Evolutionary conservation across 176 grass and related monocot species (phyloP).

Genomic region (Musa troglodytarum): DNA sequence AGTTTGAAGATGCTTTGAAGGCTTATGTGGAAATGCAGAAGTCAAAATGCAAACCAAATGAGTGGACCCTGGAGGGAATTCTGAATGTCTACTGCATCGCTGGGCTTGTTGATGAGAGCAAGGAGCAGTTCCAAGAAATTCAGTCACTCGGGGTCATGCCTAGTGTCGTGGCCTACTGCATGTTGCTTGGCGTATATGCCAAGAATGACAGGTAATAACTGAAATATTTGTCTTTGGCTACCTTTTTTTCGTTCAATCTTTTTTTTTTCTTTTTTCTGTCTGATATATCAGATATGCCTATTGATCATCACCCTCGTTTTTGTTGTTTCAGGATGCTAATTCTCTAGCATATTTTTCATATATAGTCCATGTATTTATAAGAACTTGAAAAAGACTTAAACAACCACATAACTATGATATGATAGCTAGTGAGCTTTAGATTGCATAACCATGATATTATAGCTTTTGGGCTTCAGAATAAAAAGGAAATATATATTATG

Average conservation of each 20-base stretch:
- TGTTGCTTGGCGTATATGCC: slow-evolving; percentile 82
- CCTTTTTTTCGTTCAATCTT: neutral
- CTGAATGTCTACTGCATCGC: slow-evolving; percentile 82
- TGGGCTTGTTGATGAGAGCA: slow-evolving; percentile 76
- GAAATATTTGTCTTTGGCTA: neutral
- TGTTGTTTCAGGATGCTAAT: neutral
- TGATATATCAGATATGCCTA: neutral
- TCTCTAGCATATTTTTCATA: neutral
- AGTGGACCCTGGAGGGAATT: slow-evolving; percentile 75
- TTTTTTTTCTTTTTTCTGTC: neutral
- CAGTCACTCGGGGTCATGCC: slow-evolving; percentile 36
- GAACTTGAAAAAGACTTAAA: too few relatives aligned
- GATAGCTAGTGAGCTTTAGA: too few relatives aligned
- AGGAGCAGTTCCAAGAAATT: slow-evolving; percentile 91
- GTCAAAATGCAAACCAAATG: slow-evolving; percentile 69
- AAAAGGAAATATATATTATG: too few relatives aligned
- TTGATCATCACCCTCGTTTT: neutral
- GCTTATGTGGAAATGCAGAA: slow-evolving; percentile 88
- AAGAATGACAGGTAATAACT: slow-evolving; percentile 74
- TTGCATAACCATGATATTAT: too few relatives aligned
- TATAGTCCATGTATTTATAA: neutral
- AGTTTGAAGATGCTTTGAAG: slow-evolving; percentile 70
- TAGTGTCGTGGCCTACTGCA: slow-evolving; percentile 69
- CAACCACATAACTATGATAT: too few relatives aligned
- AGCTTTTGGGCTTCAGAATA: too few relatives aligned